Percentiles rank a stretch among this genome's conserved stretches.
phyloP scores from a whole-genome alignment of 306 rosid genomes.

The Quercus mongolica region DNA sequence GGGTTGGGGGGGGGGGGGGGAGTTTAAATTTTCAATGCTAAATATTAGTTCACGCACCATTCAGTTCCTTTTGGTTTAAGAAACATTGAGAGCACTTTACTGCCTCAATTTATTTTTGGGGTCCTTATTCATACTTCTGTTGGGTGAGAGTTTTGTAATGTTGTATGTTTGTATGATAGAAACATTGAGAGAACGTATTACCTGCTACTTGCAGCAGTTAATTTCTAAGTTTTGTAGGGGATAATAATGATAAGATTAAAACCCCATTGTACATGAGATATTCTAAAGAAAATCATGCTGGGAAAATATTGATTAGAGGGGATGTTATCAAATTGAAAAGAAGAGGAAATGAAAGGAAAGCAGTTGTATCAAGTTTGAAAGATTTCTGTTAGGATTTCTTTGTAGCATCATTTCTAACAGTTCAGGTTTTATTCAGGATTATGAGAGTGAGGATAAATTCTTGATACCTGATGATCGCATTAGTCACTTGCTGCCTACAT shows the following conservation, averaged over 20 bases:
- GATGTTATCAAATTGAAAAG: not conserved
- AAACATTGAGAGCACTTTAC: not conserved
- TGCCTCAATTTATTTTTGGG: no score
- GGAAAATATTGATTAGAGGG: not conserved
- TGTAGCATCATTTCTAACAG: slow-evolving; percentile 11
- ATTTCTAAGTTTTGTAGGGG: not conserved
- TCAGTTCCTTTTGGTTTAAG: not conserved
- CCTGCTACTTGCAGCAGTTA: no score
- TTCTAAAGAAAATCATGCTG: not conserved
- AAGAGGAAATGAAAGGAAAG: not conserved
- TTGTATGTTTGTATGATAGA: not conserved
- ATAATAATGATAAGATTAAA: not conserved
- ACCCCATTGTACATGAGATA: not conserved
- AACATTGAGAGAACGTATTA: not conserved
- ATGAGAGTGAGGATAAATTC: slow-evolving; percentile 79
- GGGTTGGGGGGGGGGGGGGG: no score
- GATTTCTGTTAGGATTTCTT: not conserved
- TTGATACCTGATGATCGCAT: slow-evolving; percentile 60
- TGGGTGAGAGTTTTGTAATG: not conserved
- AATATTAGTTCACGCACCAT: not conserved
- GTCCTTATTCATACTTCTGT: not conserved
- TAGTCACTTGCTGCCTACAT: slow-evolving; percentile 91
- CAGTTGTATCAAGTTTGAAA: not conserved
- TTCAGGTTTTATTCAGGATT: slow-evolving; percentile 55
- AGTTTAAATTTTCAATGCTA: not conserved